A percentile compares a stretch with the other conserved stretches of the same genome.
phyloP scores from a whole-genome alignment of 73 alveolate genomes.

The Effrenium voratum region DNA sequence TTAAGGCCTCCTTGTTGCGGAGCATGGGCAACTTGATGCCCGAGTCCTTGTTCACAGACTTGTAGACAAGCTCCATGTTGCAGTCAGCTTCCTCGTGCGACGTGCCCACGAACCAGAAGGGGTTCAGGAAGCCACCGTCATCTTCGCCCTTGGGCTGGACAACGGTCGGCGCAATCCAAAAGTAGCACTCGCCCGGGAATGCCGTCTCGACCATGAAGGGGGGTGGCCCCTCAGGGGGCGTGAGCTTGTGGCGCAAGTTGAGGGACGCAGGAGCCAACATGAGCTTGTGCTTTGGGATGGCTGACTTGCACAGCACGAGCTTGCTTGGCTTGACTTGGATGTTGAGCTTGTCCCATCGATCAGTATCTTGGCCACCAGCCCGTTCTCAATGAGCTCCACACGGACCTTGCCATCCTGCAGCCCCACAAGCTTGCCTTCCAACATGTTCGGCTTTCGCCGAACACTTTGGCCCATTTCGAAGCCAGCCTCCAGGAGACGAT shows the following conservation, averaged over 20 bases:
- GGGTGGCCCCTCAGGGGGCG: neutral
- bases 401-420: neutral
- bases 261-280: neutral
- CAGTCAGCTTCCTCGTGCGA: too few species aligned
- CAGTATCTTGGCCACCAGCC: neutral
- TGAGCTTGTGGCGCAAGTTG: neutral
- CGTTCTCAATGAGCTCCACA: neutral
- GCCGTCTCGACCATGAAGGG: neutral
- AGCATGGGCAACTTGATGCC: too few species aligned
- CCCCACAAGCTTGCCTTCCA: neutral
- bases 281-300: neutral
- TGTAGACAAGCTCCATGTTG: too few species aligned
- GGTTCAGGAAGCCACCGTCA: neutral
- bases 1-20: too few species aligned
- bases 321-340: neutral
- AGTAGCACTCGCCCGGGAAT: neutral
- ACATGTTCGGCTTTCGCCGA: neutral
- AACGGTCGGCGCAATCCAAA: neutral
- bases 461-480: neutral
- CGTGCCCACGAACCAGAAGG: too few species aligned
- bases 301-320: neutral
- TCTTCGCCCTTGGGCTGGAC: neutral
- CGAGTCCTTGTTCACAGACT: too few species aligned
- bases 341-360: neutral
- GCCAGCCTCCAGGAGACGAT: neutral